Conservation (phyloP, 306 rosid species). For the Cucurbita pepo region DNA sequence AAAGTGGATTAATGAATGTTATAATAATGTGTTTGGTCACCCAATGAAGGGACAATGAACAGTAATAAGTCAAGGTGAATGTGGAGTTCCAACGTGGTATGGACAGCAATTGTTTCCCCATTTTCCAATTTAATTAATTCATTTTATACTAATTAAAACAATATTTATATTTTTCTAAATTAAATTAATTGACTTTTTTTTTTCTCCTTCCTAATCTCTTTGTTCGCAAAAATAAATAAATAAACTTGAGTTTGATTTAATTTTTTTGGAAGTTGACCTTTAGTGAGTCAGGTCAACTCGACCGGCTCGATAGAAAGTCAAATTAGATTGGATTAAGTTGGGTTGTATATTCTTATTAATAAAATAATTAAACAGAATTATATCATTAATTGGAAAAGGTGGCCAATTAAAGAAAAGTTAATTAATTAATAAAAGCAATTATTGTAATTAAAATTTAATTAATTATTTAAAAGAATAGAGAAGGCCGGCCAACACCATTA, state of each 20-base stretch:
- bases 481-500: slow-evolving; percentile 5
- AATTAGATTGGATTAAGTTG: too few relatives aligned
- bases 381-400: not conserved
- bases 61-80: slow-evolving; percentile 1
- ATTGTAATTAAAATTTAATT: not conserved
- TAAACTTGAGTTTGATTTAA: not conserved
- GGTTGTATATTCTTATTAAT: not conserved
- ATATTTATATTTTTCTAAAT: not conserved
- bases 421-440: not conserved
- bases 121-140: not conserved
- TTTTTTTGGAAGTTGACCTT: too few relatives aligned
- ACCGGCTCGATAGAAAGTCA: too few relatives aligned
- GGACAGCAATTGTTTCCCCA: not conserved
- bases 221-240: not conserved
- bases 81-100: slow-evolving; percentile 3
- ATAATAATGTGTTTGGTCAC: not conserved
- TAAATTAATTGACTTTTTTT: not conserved
- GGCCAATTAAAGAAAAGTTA: too few relatives aligned
- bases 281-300: too few relatives aligned
- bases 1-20: not conserved
- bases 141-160: not conserved
- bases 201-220: not conserved
- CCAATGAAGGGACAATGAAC: not conserved
- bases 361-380: not conserved
- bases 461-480: not conserved